phyloP scores from a whole-genome alignment of 1,284 basidiomycete species.

The Ustilago tritici region DNA sequence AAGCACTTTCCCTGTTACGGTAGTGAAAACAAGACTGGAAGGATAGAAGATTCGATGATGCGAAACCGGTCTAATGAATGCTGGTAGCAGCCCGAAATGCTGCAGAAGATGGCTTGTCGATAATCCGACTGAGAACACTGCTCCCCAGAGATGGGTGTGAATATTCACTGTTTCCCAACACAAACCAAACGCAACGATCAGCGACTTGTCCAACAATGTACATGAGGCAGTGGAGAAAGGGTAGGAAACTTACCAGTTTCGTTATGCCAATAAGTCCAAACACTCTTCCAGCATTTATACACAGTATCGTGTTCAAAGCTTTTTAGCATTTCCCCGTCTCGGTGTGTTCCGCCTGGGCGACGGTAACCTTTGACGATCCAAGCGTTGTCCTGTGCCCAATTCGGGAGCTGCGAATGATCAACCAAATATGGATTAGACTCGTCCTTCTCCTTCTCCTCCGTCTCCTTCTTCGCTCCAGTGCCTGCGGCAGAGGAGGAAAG shows the following conservation, averaged over 20 bases:
- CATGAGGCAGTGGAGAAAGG: background rate
- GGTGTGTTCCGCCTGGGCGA: slow-evolving; percentile 58
- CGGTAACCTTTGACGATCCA: slow-evolving; percentile 65
- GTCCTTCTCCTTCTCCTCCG: background rate
- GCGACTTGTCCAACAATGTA: background rate
- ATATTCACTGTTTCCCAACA: slow-evolving; percentile 79
- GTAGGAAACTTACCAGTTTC: slow-evolving; percentile 57
- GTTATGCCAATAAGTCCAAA: slow-evolving; percentile 69
- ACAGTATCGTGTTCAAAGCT: slow-evolving; percentile 61
- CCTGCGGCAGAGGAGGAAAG: background rate
- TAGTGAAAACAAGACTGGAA: slow-evolving; percentile 48
- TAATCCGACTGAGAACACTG: slow-evolving; percentile 76
- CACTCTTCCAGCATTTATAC: slow-evolving; percentile 63
- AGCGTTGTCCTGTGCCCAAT: slow-evolving; percentile 65
- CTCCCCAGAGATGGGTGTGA: slow-evolving; percentile 84
- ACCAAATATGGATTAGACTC: slow-evolving; percentile 54
- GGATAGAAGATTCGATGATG: slow-evolving; percentile 60
- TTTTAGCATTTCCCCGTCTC: slow-evolving; percentile 27
- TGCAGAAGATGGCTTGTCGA: slow-evolving; percentile 66
- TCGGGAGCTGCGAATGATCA: slow-evolving; percentile 58
- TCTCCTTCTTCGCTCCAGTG: background rate
- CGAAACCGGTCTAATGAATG: slow-evolving; percentile 46
- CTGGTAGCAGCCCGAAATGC: slow-evolving; percentile 46
- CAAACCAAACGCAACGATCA: background rate
- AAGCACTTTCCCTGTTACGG: slow-evolving; percentile 42